Evolutionary conservation across 73 alveolate genomes (phyloP).

Genomic region (Stentor roeselii): DNA sequence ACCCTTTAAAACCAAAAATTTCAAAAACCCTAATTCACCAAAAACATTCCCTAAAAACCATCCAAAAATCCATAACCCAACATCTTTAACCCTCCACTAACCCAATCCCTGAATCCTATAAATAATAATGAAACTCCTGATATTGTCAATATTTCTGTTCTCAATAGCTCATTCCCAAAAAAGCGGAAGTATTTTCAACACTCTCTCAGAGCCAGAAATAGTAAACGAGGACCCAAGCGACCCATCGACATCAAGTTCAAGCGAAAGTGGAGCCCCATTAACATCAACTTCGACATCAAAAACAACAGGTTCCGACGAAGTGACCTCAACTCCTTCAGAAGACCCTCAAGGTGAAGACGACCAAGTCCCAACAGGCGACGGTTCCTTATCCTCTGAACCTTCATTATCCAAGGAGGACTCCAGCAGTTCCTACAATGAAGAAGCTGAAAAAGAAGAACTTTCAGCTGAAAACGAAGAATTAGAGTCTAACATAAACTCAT

Average conservation of each 20-base stretch:
- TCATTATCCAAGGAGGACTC: background rate
- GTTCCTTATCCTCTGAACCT: background rate
- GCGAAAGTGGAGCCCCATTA: background rate
- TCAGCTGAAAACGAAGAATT: background rate
- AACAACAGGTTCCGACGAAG: conserved; percentile 16
- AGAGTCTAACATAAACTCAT: background rate
- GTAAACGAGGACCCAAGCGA: background rate
- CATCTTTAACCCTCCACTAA: too few species aligned
- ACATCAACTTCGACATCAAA: background rate
- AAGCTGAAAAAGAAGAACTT: background rate
- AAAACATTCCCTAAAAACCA: too few species aligned
- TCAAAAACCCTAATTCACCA: too few species aligned
- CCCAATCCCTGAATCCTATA: too few species aligned
- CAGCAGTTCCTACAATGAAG: background rate
- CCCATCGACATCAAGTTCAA: background rate
- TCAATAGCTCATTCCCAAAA: background rate
- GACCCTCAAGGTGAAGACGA: background rate
- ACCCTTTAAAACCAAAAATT: too few species aligned
- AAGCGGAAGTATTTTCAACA: background rate
- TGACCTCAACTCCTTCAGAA: background rate
- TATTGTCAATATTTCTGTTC: background rate
- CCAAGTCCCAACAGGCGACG: background rate
- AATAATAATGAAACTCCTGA: background rate
- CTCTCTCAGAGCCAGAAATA: background rate
- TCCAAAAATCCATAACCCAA: too few species aligned